These are phyloP conservation scores for Hortiboletus campestris DNA, from an alignment of 768 basidiomycete species.

Conservation along the genomic window DNA sequence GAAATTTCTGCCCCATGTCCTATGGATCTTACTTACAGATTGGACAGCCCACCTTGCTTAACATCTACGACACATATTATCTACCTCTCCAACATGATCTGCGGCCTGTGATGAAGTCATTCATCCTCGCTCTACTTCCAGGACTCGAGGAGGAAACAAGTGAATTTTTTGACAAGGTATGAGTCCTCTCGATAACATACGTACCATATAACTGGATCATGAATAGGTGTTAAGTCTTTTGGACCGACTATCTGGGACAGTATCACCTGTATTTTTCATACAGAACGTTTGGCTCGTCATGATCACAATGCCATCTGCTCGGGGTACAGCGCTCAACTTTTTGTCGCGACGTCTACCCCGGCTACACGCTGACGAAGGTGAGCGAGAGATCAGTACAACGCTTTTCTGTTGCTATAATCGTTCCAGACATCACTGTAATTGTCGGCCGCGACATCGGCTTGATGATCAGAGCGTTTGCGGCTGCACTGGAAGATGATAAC, in stretches of 20 bases:
- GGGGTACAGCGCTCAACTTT: constrained; percentile 86
- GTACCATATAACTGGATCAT: constrained; percentile 10
- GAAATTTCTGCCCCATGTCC: constrained; percentile 1
- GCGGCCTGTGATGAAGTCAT: constrained; percentile 90
- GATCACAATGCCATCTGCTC: constrained; percentile 82
- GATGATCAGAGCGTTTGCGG: constrained; percentile 90
- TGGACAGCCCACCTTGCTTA: constrained; percentile 75
- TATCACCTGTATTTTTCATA: constrained; percentile 87
- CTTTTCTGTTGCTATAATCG: constrained; percentile 4
- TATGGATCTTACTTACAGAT: not conserved
- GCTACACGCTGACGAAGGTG: constrained; percentile 70
- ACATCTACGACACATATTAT: constrained; percentile 91
- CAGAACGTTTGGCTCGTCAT: constrained; percentile 95
- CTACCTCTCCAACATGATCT: constrained; percentile 78
- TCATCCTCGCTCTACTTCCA: constrained; percentile 89
- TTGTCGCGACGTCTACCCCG: constrained; percentile 77
- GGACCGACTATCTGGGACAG: constrained; percentile 78
- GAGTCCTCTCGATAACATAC: not conserved
- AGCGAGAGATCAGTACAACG: not conserved
- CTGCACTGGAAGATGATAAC: constrained; percentile 91
- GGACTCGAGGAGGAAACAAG: constrained; percentile 97
- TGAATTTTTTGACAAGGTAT: constrained; percentile 91
- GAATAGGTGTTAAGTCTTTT: constrained; percentile 73
- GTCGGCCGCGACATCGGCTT: constrained; percentile 87
- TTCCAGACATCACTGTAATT: constrained; percentile 60